Base-by-base conservation (phyloP, 768 basidiomycete genomes). In the Strobilomyces dryophilus region DNA sequence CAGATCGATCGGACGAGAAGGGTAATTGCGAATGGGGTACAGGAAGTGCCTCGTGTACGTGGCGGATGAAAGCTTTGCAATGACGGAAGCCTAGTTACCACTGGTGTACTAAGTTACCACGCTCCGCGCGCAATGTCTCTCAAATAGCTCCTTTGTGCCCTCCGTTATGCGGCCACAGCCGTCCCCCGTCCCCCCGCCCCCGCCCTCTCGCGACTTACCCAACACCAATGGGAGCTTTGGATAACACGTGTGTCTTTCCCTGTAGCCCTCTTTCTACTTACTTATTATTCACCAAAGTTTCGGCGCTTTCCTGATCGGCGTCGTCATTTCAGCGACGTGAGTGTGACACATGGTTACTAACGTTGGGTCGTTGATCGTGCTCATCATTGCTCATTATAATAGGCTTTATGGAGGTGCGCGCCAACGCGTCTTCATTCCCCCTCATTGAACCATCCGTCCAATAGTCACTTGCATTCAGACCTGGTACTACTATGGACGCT, bases 391-490 rank as follows among this genome's bases (percentile, higher is more conserved):
- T 54, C 20, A n/a, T 15, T 31, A 48, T 37, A 17, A 31, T 32
- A 83, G 82, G 6, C 66, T 83, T 24, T 76, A 79, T 53, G 81
- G 81, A 69, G 76, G 81, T 81, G 45, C 1, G 69, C 60, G 21
- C 7, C 17, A 34, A 32, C 14, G 3, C 24, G 17, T 35, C 32
- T 59, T 45, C 42, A 47, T 54, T 31, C 42, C 35, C 5, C n/a
- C 18, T n/a, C 18, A 34, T 58, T 31, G 55, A 66, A 14, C 39
- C 27, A 11, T 10, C 29, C 34, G 43, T 8, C 37, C 0, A 36
- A 29, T 41, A 84, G 83, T 84, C 20, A 82, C 82, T 14, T 71
- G 73, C 52, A 71, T 84, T 14, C 83, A 84, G 63, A 73, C 77
- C 2, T 82, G 74, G 73, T 83, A 78, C 57, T 84, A 83, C 61